A percentile compares a stretch with the other conserved stretches of the same genome.
Evolutionary conservation across 106 monocot genomes (phyloP).

Genomic region (Dendrobium chrysotoxum): DNA sequence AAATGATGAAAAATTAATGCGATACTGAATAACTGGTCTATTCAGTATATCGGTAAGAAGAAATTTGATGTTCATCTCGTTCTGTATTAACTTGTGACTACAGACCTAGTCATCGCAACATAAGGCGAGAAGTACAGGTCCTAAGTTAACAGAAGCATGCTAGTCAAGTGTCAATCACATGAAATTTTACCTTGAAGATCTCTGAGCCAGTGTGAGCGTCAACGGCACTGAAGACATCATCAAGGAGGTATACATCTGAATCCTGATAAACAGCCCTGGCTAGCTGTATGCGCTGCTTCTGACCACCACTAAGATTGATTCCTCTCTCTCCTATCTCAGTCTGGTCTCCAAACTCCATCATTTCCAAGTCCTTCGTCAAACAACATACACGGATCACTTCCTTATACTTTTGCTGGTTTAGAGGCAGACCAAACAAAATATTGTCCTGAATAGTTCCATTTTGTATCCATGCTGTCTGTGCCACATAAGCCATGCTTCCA

Average conservation of each 20-base stretch:
- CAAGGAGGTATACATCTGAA: conserved; percentile 87
- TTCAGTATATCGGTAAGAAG: too few species aligned
- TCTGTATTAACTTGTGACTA: too few species aligned
- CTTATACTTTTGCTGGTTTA: conserved; percentile 53
- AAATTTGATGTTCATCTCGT: not conserved
- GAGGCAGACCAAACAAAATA: conserved; percentile 70
- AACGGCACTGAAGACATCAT: conserved; percentile 98
- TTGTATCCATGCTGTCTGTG: conserved; percentile 98
- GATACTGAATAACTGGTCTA: too few species aligned
- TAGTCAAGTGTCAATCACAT: too few species aligned
- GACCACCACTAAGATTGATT: conserved; percentile 96
- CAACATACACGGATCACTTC: conserved; percentile 74
- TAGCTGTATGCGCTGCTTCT: conserved; percentile 94
- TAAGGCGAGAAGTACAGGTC: too few species aligned
- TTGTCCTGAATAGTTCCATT: conserved; percentile 89
- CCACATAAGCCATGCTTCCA: conserved; percentile 84
- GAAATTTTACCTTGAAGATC: conserved; percentile 66
- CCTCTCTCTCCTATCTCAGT: conserved; percentile 99
- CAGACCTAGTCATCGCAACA: too few species aligned
- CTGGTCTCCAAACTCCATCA: conserved; percentile 99
- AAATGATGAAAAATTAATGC: too few species aligned
- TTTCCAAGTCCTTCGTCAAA: conserved; percentile 83
- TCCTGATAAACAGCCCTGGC: conserved; percentile 95
- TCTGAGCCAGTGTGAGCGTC: conserved; percentile 95
- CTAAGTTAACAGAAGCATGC: not conserved